Evolutionary conservation across 225 moss, liverwort and hornwort species (phyloP).

Genomic region (Polytrichum formosum): DNA sequence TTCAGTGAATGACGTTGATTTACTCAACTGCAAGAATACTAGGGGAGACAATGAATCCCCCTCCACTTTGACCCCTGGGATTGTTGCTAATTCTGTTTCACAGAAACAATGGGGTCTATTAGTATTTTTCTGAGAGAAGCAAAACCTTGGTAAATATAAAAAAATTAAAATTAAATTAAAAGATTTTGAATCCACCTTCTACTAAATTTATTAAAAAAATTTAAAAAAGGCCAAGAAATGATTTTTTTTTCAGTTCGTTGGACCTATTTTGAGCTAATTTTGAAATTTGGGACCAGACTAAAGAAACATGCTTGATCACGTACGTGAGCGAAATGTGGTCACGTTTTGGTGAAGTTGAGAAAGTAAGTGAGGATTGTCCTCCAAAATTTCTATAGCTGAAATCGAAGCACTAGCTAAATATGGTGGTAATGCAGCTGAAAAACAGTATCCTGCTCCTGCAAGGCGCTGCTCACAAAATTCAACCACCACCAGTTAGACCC

Average conservation of each 20-base stretch:
- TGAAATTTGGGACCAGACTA: not conserved
- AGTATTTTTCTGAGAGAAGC: too few relatives aligned
- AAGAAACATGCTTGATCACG: constrained; percentile 10
- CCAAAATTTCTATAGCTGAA: constrained; percentile 70
- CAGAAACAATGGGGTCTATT: too few relatives aligned
- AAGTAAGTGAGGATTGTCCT: constrained; percentile 77
- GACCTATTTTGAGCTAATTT: not conserved
- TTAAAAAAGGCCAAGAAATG: not conserved
- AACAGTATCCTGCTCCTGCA: constrained; percentile 87
- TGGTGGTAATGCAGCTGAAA: constrained; percentile 95
- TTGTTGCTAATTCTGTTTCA: constrained; percentile 42
- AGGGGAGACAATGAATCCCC: constrained; percentile 74
- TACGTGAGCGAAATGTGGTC: constrained; percentile 62
- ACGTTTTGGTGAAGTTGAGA: constrained; percentile 62
- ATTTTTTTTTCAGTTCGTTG: not conserved
- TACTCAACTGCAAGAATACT: constrained; percentile 62
- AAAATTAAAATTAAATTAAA: not conserved
- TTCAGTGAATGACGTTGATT: constrained; percentile 47
- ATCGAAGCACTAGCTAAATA: constrained; percentile 87
- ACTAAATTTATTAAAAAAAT: not conserved
- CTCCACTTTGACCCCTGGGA: constrained; percentile 63
- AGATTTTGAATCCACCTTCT: not conserved
- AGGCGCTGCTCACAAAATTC: constrained; percentile 61
- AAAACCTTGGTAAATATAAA: not conserved
- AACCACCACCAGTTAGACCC: too few relatives aligned